Evolutionary conservation across 2,329 filamentous ascomycete species (phyloP), one percentile per base, ranked within the genome.

Genomic region (Fusarium newnesense): DNA sequence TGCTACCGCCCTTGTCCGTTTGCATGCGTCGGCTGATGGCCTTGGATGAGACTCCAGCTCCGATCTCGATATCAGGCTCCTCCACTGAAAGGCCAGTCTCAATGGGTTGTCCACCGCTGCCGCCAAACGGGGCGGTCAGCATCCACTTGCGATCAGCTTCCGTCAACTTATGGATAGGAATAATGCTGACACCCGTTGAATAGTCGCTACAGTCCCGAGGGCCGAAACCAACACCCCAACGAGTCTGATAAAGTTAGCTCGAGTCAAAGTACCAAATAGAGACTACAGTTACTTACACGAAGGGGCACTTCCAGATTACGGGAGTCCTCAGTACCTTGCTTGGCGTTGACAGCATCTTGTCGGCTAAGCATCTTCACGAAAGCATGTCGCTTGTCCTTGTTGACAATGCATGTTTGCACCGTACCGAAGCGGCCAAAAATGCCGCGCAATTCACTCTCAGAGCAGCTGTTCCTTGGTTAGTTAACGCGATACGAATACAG

Each of bases 361-460:
- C 97, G 94, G 72, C 90, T 96, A 75, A 96, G 89, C 96, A 99
- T 99, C 85, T 99, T 99, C 79, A 99, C 96, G 81, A 99, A 99
- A 10, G 96, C 96, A 82, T 99, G 96, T 24, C 96, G 93, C 85
- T 98, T 99, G 79, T 99, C 96, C 79, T 94, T 93, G 84, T 99
- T 98, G 75, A 98, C 95, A 74, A 99, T 99, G 83, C 96, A 98
- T 3, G 96, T 98, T 83, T 99, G 96, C 8, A 99, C 96, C 60
- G 91, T 87, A 67, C 96, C 96, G 79, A 92, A 97, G 50, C 91
- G 91, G 78, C 86, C 87, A 82, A 99, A 99, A 49, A 97, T 91
- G 57, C 85, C 85, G 60, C 95, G 91, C 60, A 99, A 87, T 80
- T 98, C 95, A 65, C 88, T 86, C 82, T 99, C 96, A 11, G 93